These are phyloP conservation scores for Umbelopsis vinacea DNA, from an alignment of 192 early-diverging fungal genomes.

Conservation along the genomic window DNA sequence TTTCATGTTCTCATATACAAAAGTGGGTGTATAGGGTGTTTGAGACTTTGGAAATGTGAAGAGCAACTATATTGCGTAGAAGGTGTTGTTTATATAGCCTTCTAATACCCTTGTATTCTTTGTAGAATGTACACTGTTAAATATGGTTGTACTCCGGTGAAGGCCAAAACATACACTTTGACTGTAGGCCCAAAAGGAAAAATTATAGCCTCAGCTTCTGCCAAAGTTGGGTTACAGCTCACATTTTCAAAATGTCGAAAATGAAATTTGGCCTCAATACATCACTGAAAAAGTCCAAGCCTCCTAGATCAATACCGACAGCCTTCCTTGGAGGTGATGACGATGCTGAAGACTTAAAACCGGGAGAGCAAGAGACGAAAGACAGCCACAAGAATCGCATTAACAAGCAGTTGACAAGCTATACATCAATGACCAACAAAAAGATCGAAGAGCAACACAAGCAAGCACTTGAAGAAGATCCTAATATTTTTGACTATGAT, in stretches of 20 bases:
- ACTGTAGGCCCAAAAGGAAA: no score
- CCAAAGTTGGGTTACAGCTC: no score
- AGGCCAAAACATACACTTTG: no score
- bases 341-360: constrained; percentile 16
- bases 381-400: constrained; percentile 18
- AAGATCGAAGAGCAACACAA: constrained; percentile 53
- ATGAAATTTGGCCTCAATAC: constrained; percentile 34
- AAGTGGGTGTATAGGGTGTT: neutral
- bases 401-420: constrained; percentile 27
- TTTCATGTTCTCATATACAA: neutral
- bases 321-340: constrained; percentile 22
- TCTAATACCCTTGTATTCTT: no score
- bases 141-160: no score
- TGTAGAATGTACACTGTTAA: no score
- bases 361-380: neutral
- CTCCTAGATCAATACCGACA: neutral
- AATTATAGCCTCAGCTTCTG: no score
- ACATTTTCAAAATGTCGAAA: constrained; percentile 13
- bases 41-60: neutral
- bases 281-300: constrained; percentile 20
- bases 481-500: constrained; percentile 80
- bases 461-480: constrained; percentile 70
- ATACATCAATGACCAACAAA: constrained; percentile 29
- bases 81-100: no score
- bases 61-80: neutral